A percentile compares a stretch with the other conserved stretches of the same genome.
Evolutionary conservation across 768 basidiomycete genomes (phyloP).

Genomic region (Hygrocybe punicea): DNA sequence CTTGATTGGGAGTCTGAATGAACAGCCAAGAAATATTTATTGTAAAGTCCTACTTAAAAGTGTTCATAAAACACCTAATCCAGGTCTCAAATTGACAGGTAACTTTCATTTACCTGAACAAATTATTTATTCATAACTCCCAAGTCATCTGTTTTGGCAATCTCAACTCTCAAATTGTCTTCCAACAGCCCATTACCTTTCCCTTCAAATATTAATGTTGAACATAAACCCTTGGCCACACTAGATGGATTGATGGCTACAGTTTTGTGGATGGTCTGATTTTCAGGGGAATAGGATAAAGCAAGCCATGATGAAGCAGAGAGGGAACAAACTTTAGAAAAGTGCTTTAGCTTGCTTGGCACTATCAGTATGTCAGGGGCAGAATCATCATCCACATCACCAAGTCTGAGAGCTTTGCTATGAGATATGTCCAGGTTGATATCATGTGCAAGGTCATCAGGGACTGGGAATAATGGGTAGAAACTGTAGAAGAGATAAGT

Average conservation of each 20-base stretch:
- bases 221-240: constrained; percentile 59
- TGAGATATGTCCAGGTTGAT: constrained; percentile 91
- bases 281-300: background rate
- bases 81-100: no score
- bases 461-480: constrained; percentile 91
- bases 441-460: constrained; percentile 67
- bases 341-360: constrained; percentile 86
- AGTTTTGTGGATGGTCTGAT: constrained; percentile 72
- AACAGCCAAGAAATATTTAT: no score
- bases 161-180: constrained; percentile 34
- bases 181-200: constrained; percentile 22
- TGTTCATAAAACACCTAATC: no score
- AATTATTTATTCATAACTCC: no score
- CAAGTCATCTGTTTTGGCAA: no score
- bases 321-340: constrained; percentile 64
- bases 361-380: constrained; percentile 84
- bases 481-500: constrained; percentile 53
- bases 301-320: background rate
- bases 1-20: no score
- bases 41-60: no score
- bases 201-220: constrained; percentile 19
- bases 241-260: constrained; percentile 84
- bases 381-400: constrained; percentile 39
- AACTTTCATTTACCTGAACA: no score
- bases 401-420: constrained; percentile 43